Evolutionary conservation across 2,329 filamentous ascomycete species (phyloP), one percentile per base, ranked within the genome.

Genomic region (Botryotinia narcissicola): DNA sequence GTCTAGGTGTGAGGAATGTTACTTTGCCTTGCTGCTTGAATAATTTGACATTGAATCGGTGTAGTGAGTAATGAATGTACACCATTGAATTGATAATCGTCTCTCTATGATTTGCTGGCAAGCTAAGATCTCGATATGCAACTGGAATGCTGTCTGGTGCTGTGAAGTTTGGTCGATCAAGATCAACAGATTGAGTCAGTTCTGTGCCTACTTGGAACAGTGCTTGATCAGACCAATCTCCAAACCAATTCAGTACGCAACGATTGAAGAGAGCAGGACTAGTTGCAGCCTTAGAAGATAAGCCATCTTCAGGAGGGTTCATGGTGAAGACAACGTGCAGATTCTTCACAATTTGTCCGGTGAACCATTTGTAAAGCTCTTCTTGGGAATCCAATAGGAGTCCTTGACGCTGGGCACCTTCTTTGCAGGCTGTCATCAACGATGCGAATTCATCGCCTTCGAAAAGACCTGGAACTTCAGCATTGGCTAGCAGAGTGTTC

Each of bases 291-390:
- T 98, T 98, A 46, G 94, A 97, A 2, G 93, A 96, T 14, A 99
- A 85, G 0, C 96, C 95, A 78, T 96, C 96, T 81, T 98, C 94
- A 0, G 96, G 97, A 22, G 96, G 96, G 83, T 99, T 99, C 96
- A 99, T 99, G 4, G 96, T 99, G 83, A 99, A 99, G 35, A 99
- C 96, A 66, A 99, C 96, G 80, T 99, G 96, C 59, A 99, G 85
- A 81, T 99, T 99, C 86, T 97, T 97, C 82, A 99, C 93, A 79
- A 99, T 98, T 82, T 99, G 96, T 79, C 97, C 93, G 0, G 97
- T 99, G 85, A 99, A 99, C 96, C 96, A 99, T 85, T 98, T 98
- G 87, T 99, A 99, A n/a, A 99, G 87, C 83, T 99, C 96, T 84
- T 99, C 97, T 78, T 97, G 95, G 1, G 96, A 98, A 84, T 99